Conservation (phyloP, 345 rosid genomes). For the Arabis hirsuta region DNA sequence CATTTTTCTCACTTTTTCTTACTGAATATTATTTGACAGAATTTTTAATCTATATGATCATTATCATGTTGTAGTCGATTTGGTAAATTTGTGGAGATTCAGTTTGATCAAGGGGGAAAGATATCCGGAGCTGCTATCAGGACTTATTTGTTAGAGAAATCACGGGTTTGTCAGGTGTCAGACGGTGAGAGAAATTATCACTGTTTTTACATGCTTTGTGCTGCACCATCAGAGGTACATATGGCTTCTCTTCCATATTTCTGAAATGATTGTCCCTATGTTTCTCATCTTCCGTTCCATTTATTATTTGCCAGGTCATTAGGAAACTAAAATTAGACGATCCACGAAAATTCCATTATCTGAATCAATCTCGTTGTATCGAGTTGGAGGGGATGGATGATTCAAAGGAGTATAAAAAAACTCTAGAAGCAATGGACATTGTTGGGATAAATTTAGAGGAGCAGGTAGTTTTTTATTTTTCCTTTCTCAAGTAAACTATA, state of each 20-base stretch:
- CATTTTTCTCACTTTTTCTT: neutral
- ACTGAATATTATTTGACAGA: neutral
- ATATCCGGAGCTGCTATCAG: constrained; percentile 97
- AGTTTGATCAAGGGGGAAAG: constrained; percentile 79
- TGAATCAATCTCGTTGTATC: constrained; percentile 83
- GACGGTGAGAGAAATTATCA: constrained; percentile 98
- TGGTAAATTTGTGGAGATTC: constrained; percentile 99
- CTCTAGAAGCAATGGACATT: constrained; percentile 91
- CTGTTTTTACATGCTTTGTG: constrained; percentile 98
- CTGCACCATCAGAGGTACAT: constrained; percentile 87
- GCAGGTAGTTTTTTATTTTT: constrained; percentile 58
- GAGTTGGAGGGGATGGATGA: constrained; percentile 84
- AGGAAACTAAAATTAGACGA: constrained; percentile 63
- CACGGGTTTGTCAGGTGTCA: constrained; percentile 97
- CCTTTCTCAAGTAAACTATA: constrained; percentile 11
- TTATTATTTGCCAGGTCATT: constrained; percentile 58
- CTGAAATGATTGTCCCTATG: constrained; percentile 11
- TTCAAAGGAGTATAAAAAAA: constrained; percentile 71
- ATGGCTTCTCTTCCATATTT: constrained; percentile 11
- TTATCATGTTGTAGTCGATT: constrained; percentile 71
- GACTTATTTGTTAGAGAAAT: constrained; percentile 95
- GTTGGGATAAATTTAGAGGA: constrained; percentile 85
- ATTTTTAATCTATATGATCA: constrained; percentile 28
- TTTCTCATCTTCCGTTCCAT: constrained; percentile 16
- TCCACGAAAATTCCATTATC: constrained; percentile 80